These are phyloP conservation scores for Casaregolazyma lundiana DNA, from an alignment of 1,139 yeast genomes.

Conservation along the genomic window DNA sequence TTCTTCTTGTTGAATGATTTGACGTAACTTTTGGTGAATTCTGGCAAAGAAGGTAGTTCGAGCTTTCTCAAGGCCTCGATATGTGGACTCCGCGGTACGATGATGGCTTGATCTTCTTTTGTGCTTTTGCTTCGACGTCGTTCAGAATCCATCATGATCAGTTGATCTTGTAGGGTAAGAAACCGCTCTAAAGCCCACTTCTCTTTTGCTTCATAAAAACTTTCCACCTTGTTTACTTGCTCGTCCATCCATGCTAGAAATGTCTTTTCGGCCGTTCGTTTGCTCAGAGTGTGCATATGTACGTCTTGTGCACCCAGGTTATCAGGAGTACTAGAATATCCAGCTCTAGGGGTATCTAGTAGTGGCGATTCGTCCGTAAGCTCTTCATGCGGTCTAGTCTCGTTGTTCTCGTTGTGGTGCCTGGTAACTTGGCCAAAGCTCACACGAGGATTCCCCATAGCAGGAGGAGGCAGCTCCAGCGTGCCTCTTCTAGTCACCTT, in stretches of 20 bases:
- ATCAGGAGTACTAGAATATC: background rate
- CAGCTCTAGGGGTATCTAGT: conserved; percentile 10
- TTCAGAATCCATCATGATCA: conserved; percentile 59
- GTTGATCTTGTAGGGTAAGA: conserved; percentile 60
- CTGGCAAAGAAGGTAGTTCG: conserved; percentile 34
- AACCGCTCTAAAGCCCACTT: conserved; percentile 57
- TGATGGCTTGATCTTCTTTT: background rate
- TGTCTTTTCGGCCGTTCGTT: conserved; percentile 35
- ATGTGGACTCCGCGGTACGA: background rate
- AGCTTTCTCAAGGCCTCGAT: conserved; percentile 22
- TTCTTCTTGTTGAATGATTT: conserved; percentile 7
- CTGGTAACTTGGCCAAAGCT: conserved; percentile 12
- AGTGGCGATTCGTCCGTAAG: conserved; percentile 32
- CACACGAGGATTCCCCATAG: conserved; percentile 10
- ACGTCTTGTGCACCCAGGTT: background rate
- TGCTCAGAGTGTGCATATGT: conserved; percentile 9
- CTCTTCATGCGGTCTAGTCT: background rate
- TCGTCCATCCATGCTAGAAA: conserved; percentile 60
- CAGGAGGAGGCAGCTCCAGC: conserved; percentile 11
- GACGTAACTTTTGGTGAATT: conserved; percentile 13
- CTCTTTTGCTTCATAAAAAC: conserved; percentile 58
- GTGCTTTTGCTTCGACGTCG: conserved; percentile 26
- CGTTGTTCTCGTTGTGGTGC: conserved; percentile 5
- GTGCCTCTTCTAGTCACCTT: background rate
- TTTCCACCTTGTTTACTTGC: conserved; percentile 56